phyloP scores from a whole-genome alignment of 768 basidiomycete genomes.

The Phanerochaete carnosa region DNA sequence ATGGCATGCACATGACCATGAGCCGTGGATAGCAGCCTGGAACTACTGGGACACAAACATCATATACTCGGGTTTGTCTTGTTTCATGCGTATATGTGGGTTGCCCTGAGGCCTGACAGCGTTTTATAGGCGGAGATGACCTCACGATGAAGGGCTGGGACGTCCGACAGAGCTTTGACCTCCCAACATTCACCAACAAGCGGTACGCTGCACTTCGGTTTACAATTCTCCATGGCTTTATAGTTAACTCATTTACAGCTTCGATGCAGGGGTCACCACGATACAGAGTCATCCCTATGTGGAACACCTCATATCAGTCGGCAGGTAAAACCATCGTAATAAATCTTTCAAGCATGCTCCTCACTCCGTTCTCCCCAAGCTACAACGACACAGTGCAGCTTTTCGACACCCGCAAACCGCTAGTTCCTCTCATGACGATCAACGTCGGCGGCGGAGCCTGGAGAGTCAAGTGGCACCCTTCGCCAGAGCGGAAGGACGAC shows the following conservation, averaged over 20 bases:
- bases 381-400: conserved; percentile 81
- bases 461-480: conserved; percentile 96
- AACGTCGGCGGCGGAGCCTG: conserved; percentile 91
- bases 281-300: conserved; percentile 81
- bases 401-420: conserved; percentile 76
- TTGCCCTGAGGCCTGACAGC: neutral
- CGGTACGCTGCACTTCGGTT: conserved; percentile 45
- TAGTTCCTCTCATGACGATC: conserved; percentile 50
- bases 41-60: conserved; percentile 79
- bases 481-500: conserved; percentile 56
- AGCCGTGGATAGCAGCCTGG: conserved; percentile 94
- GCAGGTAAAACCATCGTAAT: conserved; percentile 55
- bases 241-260: conserved; percentile 44
- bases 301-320: conserved; percentile 85
- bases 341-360: neutral
- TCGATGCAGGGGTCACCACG: conserved; percentile 89
- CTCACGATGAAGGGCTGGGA: conserved; percentile 91
- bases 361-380: conserved; percentile 35
- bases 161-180: conserved; percentile 55
- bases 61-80: conserved; percentile 73
- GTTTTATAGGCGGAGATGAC: conserved; percentile 84
- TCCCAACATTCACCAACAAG: conserved; percentile 71
- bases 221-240: neutral
- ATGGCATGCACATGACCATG: conserved; percentile 91
- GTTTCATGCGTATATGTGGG: neutral